A percentile compares a stretch with the other conserved stretches of the same genome.
Evolutionary conservation across 2,329 filamentous ascomycete genomes (phyloP).

Genomic region (Trichophyton verrucosum): DNA sequence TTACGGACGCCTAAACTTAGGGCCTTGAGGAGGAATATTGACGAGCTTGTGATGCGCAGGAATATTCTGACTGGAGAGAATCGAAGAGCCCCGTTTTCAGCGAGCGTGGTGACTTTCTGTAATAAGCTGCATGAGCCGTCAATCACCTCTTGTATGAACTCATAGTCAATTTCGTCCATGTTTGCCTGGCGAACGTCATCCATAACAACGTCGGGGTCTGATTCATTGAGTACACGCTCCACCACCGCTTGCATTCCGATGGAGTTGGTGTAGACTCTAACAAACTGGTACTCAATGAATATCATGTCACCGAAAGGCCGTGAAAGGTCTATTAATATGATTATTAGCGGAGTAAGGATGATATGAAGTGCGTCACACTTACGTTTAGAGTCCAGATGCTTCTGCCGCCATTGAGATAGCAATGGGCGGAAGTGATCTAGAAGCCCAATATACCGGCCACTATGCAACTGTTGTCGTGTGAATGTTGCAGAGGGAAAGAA

Average conservation of each 20-base stretch:
- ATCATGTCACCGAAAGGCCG: conserved; percentile 36
- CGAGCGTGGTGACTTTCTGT: conserved; percentile 38
- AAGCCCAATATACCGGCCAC: conserved; percentile 40
- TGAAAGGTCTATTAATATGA: conserved; percentile 8
- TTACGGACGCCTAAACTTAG: conserved; percentile 40
- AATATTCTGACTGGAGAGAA: conserved; percentile 44
- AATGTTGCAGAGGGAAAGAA: conserved; percentile 37
- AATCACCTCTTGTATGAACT: conserved; percentile 45
- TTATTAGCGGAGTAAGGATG: background rate
- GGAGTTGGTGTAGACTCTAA: conserved; percentile 31
- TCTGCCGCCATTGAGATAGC: conserved; percentile 29
- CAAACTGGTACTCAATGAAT: conserved; percentile 41
- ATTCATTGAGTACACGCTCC: conserved; percentile 37
- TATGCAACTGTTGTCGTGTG: conserved; percentile 32
- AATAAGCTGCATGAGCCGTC: conserved; percentile 43
- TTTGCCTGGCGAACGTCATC: conserved; percentile 32
- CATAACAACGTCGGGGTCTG: conserved; percentile 19
- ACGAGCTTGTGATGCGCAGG: conserved; percentile 42
- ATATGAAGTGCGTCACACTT: conserved; percentile 3
- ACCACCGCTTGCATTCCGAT: conserved; percentile 47
- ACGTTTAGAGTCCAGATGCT: conserved; percentile 19
- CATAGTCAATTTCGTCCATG: conserved; percentile 40
- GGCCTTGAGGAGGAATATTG: conserved; percentile 43
- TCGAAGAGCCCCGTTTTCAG: conserved; percentile 35
- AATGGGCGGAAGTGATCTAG: conserved; percentile 36